Base-by-base conservation (phyloP, 352 stramenopile genomes). In the Globisporangium spiculum region DNA sequence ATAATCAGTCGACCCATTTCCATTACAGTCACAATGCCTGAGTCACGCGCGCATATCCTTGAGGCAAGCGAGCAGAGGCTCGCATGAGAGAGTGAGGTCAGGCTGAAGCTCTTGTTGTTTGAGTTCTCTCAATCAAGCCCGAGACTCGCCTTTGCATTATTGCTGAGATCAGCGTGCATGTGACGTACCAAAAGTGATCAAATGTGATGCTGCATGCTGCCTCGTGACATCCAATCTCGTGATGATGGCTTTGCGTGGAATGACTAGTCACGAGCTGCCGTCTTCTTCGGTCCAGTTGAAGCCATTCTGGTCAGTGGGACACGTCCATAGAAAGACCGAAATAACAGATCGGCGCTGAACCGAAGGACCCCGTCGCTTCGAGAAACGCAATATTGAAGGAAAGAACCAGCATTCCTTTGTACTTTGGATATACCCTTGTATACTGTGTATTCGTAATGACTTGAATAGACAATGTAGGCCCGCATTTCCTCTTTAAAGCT, bases 241-340 rank as follows among this genome's bases (percentile, higher is more conserved):
- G 52, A 57, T 57, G 52, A 57, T n/a, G 52, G 24, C n/a, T 32
- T 18, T 20, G 52, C 1, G 22, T 12, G 20, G n/a, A 30, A 6
- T 27, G 20, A 56, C 50, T 56, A 6, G 32, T 56, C 41, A 48
- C 41, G 16, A 48, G 36, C 10, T 20, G 36, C 36, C 16, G 16
- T 52, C 44, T 52, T 52, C 44, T 55, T 55, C 48, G 48, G 55
- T 56, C 55, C 64, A 69, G 64, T 64, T 69, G 64, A 69, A 69
- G 64, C 64, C 64, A 69, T 64, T 69, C 18, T 44, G 44, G 4
- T 7, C 20, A 27, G 20, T 66, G 60, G 14, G 59, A 64, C 59
- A 64, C 10, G 24, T 22, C 1, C 56, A 27, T 48, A 46, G 32
- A 61, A 61, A 61, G 16, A 52, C 16, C 41, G 41, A 52, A 18